phyloP scores from a whole-genome alignment of 805 yeast genomes.

The Candida anglica region DNA sequence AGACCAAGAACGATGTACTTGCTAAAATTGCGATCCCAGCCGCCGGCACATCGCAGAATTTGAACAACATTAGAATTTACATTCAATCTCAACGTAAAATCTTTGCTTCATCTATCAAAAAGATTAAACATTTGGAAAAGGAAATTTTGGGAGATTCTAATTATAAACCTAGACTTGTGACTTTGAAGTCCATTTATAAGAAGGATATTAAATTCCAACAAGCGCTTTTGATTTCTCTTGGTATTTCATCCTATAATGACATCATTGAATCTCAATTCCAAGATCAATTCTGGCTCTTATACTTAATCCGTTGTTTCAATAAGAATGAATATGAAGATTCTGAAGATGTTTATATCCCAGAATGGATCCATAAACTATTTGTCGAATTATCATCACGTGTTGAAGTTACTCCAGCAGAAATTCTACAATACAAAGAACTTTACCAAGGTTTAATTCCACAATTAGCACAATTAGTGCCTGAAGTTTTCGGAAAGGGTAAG shows the following conservation, averaged over 20 bases:
- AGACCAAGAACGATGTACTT: slow-evolving; percentile 37
- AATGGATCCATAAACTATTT: slow-evolving; percentile 45
- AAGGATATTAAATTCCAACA: slow-evolving; percentile 51
- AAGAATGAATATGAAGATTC: slow-evolving; percentile 24
- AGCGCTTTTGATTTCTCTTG: slow-evolving; percentile 53
- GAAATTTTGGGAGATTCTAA: slow-evolving; percentile 30
- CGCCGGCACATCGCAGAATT: slow-evolving; percentile 6
- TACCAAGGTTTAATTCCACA: slow-evolving; percentile 53
- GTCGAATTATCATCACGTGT: slow-evolving; percentile 30
- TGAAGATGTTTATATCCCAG: slow-evolving; percentile 41
- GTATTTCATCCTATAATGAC: slow-evolving; percentile 52
- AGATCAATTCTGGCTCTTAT: slow-evolving; percentile 58
- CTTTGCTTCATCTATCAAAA: slow-evolving; percentile 42
- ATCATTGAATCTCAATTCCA: slow-evolving; percentile 44
- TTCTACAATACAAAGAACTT: slow-evolving; percentile 48
- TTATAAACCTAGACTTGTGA: slow-evolving; percentile 41
- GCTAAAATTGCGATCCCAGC: slow-evolving; percentile 12
- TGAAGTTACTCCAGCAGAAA: slow-evolving; percentile 48
- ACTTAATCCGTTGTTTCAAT: slow-evolving; percentile 59
- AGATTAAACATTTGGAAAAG: slow-evolving; percentile 44
- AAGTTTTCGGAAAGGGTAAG: slow-evolving; percentile 47
- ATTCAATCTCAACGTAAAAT: slow-evolving; percentile 46
- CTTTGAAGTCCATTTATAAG: slow-evolving; percentile 57
- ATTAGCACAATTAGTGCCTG: slow-evolving; percentile 48
- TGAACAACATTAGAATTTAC: slow-evolving; percentile 38